These are phyloP conservation scores for Whalleya microplaca DNA, from an alignment of 2,329 filamentous ascomycete genomes.

Conservation along the genomic window DNA sequence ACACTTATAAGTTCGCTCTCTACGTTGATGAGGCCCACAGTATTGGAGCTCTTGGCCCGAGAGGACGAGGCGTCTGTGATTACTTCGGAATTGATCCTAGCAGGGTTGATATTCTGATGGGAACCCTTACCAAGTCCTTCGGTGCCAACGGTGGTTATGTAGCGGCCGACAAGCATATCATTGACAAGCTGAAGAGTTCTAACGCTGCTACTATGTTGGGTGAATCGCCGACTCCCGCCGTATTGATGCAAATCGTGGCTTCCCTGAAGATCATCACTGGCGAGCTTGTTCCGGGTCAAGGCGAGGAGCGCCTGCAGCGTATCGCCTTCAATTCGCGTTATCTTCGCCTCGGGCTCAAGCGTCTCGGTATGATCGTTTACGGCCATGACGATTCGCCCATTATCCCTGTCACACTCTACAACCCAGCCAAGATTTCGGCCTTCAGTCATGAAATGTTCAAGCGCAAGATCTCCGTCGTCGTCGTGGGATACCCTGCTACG, in stretches of 20 bases:
- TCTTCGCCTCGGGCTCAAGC: conserved; percentile 94
- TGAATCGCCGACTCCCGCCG: conserved; percentile 84
- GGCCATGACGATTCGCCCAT: conserved; percentile 98
- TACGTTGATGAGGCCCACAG: conserved; percentile 98
- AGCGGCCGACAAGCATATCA: conserved; percentile 84
- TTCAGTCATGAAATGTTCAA: conserved; percentile 99
- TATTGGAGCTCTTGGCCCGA: conserved; percentile 86
- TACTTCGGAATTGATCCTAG: conserved; percentile 90
- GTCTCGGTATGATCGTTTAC: conserved; percentile 94
- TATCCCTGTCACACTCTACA: conserved; percentile 91
- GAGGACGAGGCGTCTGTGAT: conserved; percentile 91
- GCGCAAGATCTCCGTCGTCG: conserved; percentile 95
- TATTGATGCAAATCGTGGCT: conserved; percentile 87
- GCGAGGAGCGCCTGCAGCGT: conserved; percentile 91
- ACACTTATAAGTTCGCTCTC: conserved; percentile 94
- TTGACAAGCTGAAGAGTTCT: conserved; percentile 84
- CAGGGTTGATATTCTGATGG: conserved; percentile 96
- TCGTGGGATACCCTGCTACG: conserved; percentile 96
- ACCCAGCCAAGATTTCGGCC: conserved; percentile 98
- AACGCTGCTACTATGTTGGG: conserved; percentile 88
- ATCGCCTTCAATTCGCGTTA: conserved; percentile 98
- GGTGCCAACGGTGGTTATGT: conserved; percentile 97
- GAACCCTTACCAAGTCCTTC: conserved; percentile 97
- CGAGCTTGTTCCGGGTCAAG: conserved; percentile 85
- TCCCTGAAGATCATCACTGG: conserved; percentile 88